These are phyloP conservation scores for Strigomonas culicis DNA, from an alignment of 208 protist genomes.

Conservation along the genomic window DNA sequence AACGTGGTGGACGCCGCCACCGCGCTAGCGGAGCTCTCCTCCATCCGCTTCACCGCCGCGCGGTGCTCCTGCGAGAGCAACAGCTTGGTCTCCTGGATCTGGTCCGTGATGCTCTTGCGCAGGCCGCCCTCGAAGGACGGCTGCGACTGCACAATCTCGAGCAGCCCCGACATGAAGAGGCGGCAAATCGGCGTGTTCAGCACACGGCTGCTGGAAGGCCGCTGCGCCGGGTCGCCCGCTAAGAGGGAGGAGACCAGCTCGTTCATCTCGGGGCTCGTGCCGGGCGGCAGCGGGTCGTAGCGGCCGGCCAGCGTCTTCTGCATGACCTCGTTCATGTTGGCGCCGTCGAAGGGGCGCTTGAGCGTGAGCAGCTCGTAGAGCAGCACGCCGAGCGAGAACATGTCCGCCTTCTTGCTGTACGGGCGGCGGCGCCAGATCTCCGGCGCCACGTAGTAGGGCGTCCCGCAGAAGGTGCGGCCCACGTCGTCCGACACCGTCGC, in stretches of 20 bases:
- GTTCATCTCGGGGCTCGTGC: conserved; percentile 57
- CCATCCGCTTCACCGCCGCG: conserved; percentile 38
- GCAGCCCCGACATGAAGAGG: conserved; percentile 65
- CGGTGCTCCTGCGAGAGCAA: conserved; percentile 44
- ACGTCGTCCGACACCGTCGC: conserved; percentile 85
- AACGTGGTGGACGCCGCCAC: conserved; percentile 50
- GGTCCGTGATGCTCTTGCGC: conserved; percentile 48
- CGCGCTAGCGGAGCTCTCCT: conserved; percentile 40
- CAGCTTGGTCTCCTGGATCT: conserved; percentile 68
- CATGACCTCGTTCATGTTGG: conserved; percentile 83
- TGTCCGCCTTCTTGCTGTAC: conserved; percentile 87
- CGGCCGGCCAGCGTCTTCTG: conserved; percentile 60
- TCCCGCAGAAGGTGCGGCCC: conserved; percentile 74
- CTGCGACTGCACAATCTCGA: conserved; percentile 78
- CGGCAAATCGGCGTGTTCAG: conserved; percentile 72
- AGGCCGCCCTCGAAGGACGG: conserved; percentile 47
- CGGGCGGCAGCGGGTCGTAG: conserved; percentile 51
- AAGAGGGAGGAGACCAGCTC: conserved; percentile 54
- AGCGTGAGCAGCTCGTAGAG: conserved; percentile 78
- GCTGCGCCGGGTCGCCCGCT: conserved; percentile 40
- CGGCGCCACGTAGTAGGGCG: conserved; percentile 82
- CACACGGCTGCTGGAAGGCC: conserved; percentile 59
- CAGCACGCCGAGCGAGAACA: conserved; percentile 75
- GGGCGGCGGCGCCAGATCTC: conserved; percentile 87
- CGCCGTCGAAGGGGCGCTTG: conserved; percentile 72